Evolutionary conservation across 2,329 filamentous ascomycete species (phyloP), one percentile per base, ranked within the genome.

Genomic region (Monilinia laxa): DNA sequence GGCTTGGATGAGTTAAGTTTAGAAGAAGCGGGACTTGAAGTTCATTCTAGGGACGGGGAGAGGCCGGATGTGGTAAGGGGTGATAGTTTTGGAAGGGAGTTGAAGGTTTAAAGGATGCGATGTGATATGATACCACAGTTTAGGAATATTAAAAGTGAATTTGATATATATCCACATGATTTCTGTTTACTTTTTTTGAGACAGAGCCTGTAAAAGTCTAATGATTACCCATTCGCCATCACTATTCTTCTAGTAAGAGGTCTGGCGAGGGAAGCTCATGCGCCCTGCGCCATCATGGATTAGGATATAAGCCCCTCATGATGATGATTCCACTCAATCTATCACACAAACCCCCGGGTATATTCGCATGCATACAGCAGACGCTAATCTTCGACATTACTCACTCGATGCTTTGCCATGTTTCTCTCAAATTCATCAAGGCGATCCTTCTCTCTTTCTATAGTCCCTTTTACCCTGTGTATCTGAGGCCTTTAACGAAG

Each of bases 1-100:
- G 90, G 89, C 0, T 77, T 97, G 64, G 90, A 94, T 28, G 71
- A 72, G 4, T 72, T 73, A 47, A 70, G 62, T 6, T 71, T 73
- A 52, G 70, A 52, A 4, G 67, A 66, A 6, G 14, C 68, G 18
- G 70, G 68, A 7, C 65, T 72, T 3, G 69, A 72, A n/a, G 69
- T 70, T 49, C 59, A 70, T 35, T 51, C 70, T 28, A 28, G 59
- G 16, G 59, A 52, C 28, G 55, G 55, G 42, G 66, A 65, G 42
- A 67, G 42, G 58, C 55, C 65, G 7, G 70, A 67, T 12, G 60
- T 69, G 10, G 67, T 65, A 23, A 70, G 67, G 42, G 66, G 69
- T 45, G 70, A 72, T 60, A 70, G 66, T 64, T 70, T 54, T 60
- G 69, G 68, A 14, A 65, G 16, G 55, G 72, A 70, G 6, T 62